Evolutionary conservation across 2,329 filamentous ascomycete genomes (phyloP).

Genomic region (Grosmannia huntii): DNA sequence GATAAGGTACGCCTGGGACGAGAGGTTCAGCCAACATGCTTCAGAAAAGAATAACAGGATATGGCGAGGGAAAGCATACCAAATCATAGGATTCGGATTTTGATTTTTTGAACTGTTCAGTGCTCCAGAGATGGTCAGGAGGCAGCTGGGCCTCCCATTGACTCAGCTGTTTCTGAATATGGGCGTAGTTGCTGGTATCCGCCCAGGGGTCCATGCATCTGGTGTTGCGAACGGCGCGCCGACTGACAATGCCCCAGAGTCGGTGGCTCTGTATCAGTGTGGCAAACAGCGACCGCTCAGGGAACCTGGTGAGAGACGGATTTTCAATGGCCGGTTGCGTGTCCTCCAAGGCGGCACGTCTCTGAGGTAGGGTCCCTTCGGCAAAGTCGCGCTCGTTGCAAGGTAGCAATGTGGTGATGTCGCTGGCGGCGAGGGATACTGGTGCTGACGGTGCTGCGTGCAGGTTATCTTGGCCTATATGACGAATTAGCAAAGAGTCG

Average conservation of each 20-base stretch:
- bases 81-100: conserved; percentile 36
- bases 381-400: conserved; percentile 40
- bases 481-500: neutral
- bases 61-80: conserved; percentile 19
- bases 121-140: conserved; percentile 33
- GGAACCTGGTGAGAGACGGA: conserved; percentile 28
- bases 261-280: conserved; percentile 41
- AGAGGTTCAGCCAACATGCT: neutral
- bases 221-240: conserved; percentile 32
- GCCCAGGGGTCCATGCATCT: conserved; percentile 34
- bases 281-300: conserved; percentile 39
- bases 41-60: neutral
- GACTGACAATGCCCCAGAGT: conserved; percentile 39
- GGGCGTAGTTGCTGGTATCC: conserved; percentile 31
- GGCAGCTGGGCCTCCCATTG: conserved; percentile 38
- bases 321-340: conserved; percentile 36
- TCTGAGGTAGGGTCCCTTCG: conserved; percentile 30
- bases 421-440: conserved; percentile 35
- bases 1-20: conserved; percentile 35
- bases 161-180: conserved; percentile 27
- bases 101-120: conserved; percentile 27
- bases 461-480: conserved; percentile 38
- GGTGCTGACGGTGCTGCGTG: conserved; percentile 39
- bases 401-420: conserved; percentile 42
- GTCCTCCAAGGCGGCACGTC: conserved; percentile 39